Conservation (phyloP, 2,329 filamentous ascomycete species). For the Ceratocystis papillata region DNA sequence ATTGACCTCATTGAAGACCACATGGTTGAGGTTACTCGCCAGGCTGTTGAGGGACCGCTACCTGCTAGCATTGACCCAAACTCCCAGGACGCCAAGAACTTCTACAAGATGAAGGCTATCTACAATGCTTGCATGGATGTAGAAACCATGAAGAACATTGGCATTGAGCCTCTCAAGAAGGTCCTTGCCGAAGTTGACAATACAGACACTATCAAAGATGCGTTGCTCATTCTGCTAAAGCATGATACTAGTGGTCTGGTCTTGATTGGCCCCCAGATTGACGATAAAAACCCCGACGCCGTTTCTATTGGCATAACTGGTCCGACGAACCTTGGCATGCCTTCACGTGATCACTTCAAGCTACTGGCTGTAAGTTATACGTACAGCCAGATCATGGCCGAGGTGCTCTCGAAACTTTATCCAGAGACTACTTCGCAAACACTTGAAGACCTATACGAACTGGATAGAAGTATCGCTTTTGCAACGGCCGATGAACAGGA, state of each 20-base stretch:
- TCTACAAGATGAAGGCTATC: constrained; percentile 51
- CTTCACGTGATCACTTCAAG: constrained; percentile 51
- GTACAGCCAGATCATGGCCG: constrained; percentile 35
- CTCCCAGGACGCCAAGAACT: constrained; percentile 49
- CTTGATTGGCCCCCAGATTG: constrained; percentile 33
- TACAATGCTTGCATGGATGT: constrained; percentile 59
- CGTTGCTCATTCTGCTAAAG: constrained; percentile 38
- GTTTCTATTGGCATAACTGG: constrained; percentile 35
- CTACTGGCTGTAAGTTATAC: constrained; percentile 42
- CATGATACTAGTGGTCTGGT: constrained; percentile 37
- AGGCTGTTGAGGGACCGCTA: constrained; percentile 51
- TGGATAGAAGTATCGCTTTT: constrained; percentile 52
- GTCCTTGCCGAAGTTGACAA: constrained; percentile 43
- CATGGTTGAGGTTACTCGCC: constrained; percentile 47
- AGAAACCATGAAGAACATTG: constrained; percentile 43
- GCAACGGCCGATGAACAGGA: constrained; percentile 47
- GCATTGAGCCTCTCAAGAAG: constrained; percentile 44
- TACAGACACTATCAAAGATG: constrained; percentile 31
- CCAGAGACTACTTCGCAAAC: constrained; percentile 33
- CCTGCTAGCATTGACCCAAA: constrained; percentile 30
- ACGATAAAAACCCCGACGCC: constrained; percentile 35
- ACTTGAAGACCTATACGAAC: constrained; percentile 39
- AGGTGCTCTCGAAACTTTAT: constrained; percentile 30
- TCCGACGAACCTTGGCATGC: constrained; percentile 46
- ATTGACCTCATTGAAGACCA: constrained; percentile 51